Percentiles rank a stretch among this genome's conserved stretches.
Conservation (phyloP, 495 filamentous ascomycete genomes). For the Penicillium egyptiacum region DNA sequence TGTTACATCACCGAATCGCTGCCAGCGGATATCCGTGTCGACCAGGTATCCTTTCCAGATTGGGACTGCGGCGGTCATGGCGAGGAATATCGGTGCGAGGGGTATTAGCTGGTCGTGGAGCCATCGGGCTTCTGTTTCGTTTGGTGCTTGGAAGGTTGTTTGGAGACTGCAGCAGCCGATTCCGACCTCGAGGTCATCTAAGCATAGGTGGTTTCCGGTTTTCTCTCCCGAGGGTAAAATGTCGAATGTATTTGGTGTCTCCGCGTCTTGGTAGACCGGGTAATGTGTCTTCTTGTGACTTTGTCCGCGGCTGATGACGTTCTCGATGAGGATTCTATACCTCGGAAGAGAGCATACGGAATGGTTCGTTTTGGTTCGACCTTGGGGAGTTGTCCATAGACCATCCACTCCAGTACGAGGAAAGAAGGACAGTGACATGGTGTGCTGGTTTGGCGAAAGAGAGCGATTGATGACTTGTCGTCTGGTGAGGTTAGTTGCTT, state of each 20-base stretch:
- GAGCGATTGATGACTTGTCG: slow-evolving; percentile 9
- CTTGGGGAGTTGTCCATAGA: slow-evolving; percentile 5
- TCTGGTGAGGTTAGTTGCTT: neutral
- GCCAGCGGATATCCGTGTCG: slow-evolving; percentile 89
- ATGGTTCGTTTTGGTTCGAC: neutral
- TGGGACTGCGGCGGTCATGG: slow-evolving; percentile 86
- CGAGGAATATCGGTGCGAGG: slow-evolving; percentile 79
- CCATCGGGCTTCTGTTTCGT: slow-evolving; percentile 77
- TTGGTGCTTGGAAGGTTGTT: slow-evolving; percentile 91
- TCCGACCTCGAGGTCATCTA: slow-evolving; percentile 91
- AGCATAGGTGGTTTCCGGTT: slow-evolving; percentile 77
- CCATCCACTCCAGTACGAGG: slow-evolving; percentile 3
- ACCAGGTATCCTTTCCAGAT: slow-evolving; percentile 91
- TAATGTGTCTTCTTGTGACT: neutral
- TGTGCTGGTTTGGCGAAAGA: slow-evolving; percentile 8
- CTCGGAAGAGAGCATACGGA: slow-evolving; percentile 3
- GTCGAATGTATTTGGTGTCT: slow-evolving; percentile 4
- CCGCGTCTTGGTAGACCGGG: neutral
- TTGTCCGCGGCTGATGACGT: neutral
- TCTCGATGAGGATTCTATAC: neutral
- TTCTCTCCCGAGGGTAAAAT: slow-evolving; percentile 25
- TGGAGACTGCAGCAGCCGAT: slow-evolving; percentile 92
- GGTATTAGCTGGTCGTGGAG: slow-evolving; percentile 92
- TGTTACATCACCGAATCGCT: slow-evolving; percentile 79
- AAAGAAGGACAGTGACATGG: neutral